Evolutionary conservation across 192 early-diverging fungal species (phyloP).

Genomic region (Piromyces finnis): DNA sequence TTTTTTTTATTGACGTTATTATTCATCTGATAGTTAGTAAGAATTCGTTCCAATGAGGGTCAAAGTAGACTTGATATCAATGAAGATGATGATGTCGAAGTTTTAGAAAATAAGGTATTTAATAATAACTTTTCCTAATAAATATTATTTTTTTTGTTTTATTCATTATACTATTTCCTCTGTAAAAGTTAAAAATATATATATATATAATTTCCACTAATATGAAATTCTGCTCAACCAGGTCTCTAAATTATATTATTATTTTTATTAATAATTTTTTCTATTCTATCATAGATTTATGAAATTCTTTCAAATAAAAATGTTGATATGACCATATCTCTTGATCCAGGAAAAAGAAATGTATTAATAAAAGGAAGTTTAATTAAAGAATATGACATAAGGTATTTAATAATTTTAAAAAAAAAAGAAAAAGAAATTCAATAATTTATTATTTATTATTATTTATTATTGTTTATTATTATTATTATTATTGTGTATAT

Average conservation of each 20-base stretch:
- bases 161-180: too few relatives aligned
- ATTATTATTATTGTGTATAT: too few relatives aligned
- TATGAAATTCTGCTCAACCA: too few relatives aligned
- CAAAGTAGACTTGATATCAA: slow-evolving; percentile 43
- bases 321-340: background rate
- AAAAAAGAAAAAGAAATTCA: too few relatives aligned
- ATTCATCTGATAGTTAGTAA: slow-evolving; percentile 41
- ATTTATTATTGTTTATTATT: too few relatives aligned
- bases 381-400: background rate
- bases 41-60: slow-evolving; percentile 51
- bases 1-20: background rate
- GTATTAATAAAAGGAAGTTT: background rate
- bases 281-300: background rate
- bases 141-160: too few relatives aligned
- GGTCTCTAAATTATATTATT: too few relatives aligned
- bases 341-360: background rate
- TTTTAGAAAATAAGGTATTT: slow-evolving; percentile 34
- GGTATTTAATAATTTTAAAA: background rate
- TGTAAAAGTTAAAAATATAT: too few relatives aligned
- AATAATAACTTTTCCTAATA: background rate
- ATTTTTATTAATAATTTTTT: too few relatives aligned
- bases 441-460: too few relatives aligned
- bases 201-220: too few relatives aligned
- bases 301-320: background rate
- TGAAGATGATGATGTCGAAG: slow-evolving; percentile 20